Percentiles rank a stretch among this genome's conserved stretches.
Evolutionary conservation across 2,329 filamentous ascomycete genomes (phyloP).

Genomic region (Microdochium paspali): DNA sequence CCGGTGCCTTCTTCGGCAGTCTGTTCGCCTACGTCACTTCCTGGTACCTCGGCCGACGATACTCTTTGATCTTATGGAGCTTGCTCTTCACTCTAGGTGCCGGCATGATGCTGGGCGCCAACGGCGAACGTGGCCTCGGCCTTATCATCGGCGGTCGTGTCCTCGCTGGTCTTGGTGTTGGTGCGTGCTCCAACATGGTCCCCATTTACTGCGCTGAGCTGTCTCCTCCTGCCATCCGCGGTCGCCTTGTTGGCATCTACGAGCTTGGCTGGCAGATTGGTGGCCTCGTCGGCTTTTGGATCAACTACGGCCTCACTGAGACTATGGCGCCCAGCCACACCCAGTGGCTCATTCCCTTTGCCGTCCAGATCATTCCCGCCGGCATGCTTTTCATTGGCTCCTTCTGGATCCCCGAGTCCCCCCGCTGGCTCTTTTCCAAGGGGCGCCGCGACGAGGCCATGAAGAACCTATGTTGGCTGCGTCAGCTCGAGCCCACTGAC

Average conservation of each 20-base stretch:
- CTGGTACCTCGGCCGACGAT: conserved; percentile 58
- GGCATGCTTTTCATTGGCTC: conserved; percentile 51
- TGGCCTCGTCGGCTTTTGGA: conserved; percentile 50
- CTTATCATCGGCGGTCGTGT: conserved; percentile 53
- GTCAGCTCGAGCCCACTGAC: conserved; percentile 44
- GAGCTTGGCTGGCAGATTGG: conserved; percentile 19
- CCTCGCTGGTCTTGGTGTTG: conserved; percentile 54
- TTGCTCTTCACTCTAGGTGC: conserved; percentile 61
- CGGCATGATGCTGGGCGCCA: conserved; percentile 62
- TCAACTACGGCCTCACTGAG: conserved; percentile 52
- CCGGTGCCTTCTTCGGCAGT: conserved; percentile 76
- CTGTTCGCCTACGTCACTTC: conserved; percentile 56
- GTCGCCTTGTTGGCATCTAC: conserved; percentile 53
- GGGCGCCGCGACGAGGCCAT: conserved; percentile 50
- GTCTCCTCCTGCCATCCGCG: conserved; percentile 52
- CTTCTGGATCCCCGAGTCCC: conserved; percentile 56
- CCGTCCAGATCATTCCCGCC: conserved; percentile 57
- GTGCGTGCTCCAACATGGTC: conserved; percentile 53
- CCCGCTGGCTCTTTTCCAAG: conserved; percentile 59
- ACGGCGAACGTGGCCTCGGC: conserved; percentile 51
- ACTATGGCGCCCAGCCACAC: conserved; percentile 33
- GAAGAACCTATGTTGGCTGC: conserved; percentile 53
- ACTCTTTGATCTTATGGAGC: conserved; percentile 51
- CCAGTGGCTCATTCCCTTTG: conserved; percentile 59
- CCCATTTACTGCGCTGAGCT: conserved; percentile 54